Conservation (phyloP, 345 rosid species). For the sweet orange (Citrus sinensis) region DNA sequence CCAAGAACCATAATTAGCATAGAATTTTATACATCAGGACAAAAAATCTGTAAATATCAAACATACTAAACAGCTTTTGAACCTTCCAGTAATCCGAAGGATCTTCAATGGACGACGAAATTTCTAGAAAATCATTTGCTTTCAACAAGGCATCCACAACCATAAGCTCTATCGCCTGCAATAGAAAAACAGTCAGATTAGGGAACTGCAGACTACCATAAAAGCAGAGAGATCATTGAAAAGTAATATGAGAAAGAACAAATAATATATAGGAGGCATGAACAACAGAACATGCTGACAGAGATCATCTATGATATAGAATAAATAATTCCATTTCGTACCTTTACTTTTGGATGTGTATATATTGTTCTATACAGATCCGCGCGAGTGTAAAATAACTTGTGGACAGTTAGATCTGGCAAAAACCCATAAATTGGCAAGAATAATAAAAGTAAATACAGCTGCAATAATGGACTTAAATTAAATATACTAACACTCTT, state of each 20-base stretch:
- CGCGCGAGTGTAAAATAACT: conserved; percentile 87
- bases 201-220: not conserved
- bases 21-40: conserved; percentile 2
- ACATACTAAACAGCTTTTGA: conserved; percentile 7
- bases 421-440: conserved; percentile 18
- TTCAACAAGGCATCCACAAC: conserved; percentile 80
- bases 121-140: conserved; percentile 61
- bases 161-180: conserved; percentile 94
- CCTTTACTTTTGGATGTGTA: conserved; percentile 95
- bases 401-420: conserved; percentile 75
- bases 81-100: conserved; percentile 96
- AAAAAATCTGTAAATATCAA: not conserved
- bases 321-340: conserved; percentile 17
- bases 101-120: conserved; percentile 61
- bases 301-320: not conserved
- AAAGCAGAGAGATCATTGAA: not conserved
- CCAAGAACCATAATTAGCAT: conserved; percentile 9
- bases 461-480: conserved; percentile 10
- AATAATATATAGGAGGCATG: not conserved
- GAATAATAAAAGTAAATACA: conserved; percentile 4
- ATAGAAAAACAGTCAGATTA: conserved; percentile 1
- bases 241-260: not conserved
- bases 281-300: conserved; percentile 8
- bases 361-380: conserved; percentile 93
- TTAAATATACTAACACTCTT: conserved; percentile 70